A percentile compares a stretch with the other conserved stretches of the same genome.
Evolutionary conservation across 805 yeast species (phyloP).

Genomic region (Cyberlindnera subsufficiens): DNA sequence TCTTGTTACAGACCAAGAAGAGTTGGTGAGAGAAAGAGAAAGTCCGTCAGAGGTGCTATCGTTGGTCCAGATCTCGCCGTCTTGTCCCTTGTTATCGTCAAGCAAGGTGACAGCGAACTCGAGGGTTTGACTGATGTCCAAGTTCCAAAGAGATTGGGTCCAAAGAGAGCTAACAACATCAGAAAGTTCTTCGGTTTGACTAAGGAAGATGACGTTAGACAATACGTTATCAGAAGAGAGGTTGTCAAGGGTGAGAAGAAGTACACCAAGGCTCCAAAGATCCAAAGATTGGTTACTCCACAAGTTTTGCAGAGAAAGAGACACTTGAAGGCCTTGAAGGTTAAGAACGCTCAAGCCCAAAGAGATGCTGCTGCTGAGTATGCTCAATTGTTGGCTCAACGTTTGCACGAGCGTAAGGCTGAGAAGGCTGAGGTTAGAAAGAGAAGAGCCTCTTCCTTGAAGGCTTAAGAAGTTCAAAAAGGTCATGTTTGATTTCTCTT

Average conservation of each 20-base stretch:
- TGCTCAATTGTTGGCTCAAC: conserved; percentile 97
- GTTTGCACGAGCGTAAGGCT: conserved; percentile 97
- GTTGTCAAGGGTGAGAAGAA: conserved; percentile 96
- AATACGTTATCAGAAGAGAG: conserved; percentile 97
- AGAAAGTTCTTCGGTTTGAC: conserved; percentile 99
- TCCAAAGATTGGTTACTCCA: conserved; percentile 99
- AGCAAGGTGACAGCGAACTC: conserved; percentile 95
- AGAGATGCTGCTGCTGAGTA: conserved; percentile 99
- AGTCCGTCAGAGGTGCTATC: conserved; percentile 99
- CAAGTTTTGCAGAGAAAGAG: conserved; percentile 99
- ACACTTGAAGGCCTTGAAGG: conserved; percentile 88
- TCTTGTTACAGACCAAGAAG: conserved; percentile 99
- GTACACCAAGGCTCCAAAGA: conserved; percentile 99
- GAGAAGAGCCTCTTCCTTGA: conserved; percentile 99
- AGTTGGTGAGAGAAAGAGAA: conserved; percentile 99
- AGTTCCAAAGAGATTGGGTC: conserved; percentile 99
- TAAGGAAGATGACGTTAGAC: conserved; percentile 62
- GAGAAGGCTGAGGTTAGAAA: conserved; percentile 97
- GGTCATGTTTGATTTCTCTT: conserved; percentile 3
- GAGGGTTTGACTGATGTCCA: conserved; percentile 93
- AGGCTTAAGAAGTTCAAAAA: conserved; percentile 49
- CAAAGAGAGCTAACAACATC: conserved; percentile 99
- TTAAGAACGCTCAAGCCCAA: conserved; percentile 96
- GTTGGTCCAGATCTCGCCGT: conserved; percentile 97
- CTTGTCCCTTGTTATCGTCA: conserved; percentile 85